Evolutionary conservation across 2,329 filamentous ascomycete genomes (phyloP), one percentile per base, ranked within the genome.

Genomic region (Ploettnerulaceae sp.): DNA sequence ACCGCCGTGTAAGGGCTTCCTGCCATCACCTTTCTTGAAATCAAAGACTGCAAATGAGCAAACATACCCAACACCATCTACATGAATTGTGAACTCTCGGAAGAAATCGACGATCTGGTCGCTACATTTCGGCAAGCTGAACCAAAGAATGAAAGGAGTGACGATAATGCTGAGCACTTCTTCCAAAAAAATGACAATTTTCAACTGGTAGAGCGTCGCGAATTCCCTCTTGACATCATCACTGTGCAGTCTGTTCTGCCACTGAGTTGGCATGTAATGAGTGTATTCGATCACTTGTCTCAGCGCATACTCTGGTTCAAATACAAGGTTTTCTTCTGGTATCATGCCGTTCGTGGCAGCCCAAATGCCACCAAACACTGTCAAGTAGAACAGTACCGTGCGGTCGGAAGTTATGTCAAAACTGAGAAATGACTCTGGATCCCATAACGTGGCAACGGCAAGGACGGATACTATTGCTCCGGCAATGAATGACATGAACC

Each of bases 31-130:
- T 64, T 89, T 91, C 66, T 95, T 90, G 69, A 97, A 97, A 54
- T 96, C 88, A 60, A 98, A 98, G 26, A 95, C 89, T 3, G 93
- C 93, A 68, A 96, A 97, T 1, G 91, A 96, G 67, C 93, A 98
- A 8, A 97, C 89, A 56, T 96, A 91, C 17, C 93, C 93, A 26
- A 98, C 76, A 0, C 93, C 93, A 61, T 98, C 93, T 12, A 98
- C 91, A 58, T 98, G 90, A 17, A 98, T 82, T 0, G 93, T 97
- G 58, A 97, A 96, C 64, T 98, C 93, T 29, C 93, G 83, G 71
- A 98, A 97, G 67, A 98, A 98, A 67, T 98, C 93, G 48, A 97
- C 84, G 53, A 98, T 84, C 49, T 90, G 87, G 57, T 97, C 91
- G 63, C 86, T 91, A 65, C 87, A 94, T 57, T 82, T 85, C 0